Conservation (phyloP, 2,329 filamentous ascomycete species). For the Blastomyces percursus region DNA sequence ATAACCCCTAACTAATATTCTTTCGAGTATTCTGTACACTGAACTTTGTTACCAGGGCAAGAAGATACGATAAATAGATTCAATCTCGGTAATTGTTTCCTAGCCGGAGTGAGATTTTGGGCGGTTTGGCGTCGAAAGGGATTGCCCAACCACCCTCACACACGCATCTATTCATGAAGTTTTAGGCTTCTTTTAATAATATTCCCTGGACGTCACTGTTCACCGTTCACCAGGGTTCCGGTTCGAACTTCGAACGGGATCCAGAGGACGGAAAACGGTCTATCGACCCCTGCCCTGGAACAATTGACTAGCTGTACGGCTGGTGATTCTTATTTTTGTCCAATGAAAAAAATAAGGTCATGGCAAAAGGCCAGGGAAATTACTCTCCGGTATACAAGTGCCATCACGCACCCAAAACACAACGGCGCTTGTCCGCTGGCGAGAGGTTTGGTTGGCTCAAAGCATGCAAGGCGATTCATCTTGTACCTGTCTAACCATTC, state of each 20-base stretch:
- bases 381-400: neutral
- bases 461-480: neutral
- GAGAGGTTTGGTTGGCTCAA: neutral
- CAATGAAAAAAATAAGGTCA: neutral
- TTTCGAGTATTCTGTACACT: neutral
- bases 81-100: neutral
- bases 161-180: neutral
- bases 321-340: neutral
- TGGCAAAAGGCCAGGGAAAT: neutral
- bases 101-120: neutral
- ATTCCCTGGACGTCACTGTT: neutral
- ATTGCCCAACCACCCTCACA: neutral
- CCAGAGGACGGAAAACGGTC: neutral
- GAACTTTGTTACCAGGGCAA: neutral
- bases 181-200: neutral
- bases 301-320: neutral
- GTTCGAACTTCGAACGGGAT: neutral
- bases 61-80: neutral
- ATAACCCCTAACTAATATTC: neutral
- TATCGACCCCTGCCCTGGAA: neutral
- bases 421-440: neutral
- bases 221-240: neutral
- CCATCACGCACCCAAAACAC: neutral
- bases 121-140: neutral
- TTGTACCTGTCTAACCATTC: neutral